Percentiles rank a stretch among this genome's conserved stretches.
Evolutionary conservation across 148 eudicot species (phyloP).

Genomic region (Cornus florida): DNA sequence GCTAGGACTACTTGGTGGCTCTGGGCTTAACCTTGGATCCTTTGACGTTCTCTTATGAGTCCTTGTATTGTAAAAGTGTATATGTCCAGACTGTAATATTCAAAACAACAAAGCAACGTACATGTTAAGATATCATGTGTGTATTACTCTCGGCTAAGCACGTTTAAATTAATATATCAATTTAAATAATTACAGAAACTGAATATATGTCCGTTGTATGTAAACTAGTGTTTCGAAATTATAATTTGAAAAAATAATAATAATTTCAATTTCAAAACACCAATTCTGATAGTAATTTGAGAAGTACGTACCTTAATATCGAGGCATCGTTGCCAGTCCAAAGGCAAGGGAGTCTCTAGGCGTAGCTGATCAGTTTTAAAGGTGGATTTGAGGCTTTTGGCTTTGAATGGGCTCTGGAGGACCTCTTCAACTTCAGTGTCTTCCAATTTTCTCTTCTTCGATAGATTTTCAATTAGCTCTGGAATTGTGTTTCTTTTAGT

Average conservation of each 20-base stretch:
- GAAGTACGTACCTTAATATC: constrained; percentile 64
- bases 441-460: constrained; percentile 67
- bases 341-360: constrained; percentile 62
- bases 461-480: constrained; percentile 29
- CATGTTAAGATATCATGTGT: constrained; percentile 8
- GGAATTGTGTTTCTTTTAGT: constrained; percentile 19
- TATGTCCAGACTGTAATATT: constrained; percentile 57
- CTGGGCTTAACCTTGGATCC: constrained; percentile 60
- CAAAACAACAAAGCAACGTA: constrained; percentile 10
- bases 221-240: too few relatives aligned
- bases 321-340: constrained; percentile 86
- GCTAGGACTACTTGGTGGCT: constrained; percentile 33
- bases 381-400: constrained; percentile 30
- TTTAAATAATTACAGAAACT: too few relatives aligned
- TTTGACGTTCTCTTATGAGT: constrained; percentile 63
- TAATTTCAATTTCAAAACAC: too few relatives aligned
- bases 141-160: too few relatives aligned
- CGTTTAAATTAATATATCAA: too few relatives aligned
- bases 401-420: constrained; percentile 25
- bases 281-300: too few relatives aligned
- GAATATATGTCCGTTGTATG: too few relatives aligned
- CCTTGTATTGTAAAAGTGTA: constrained; percentile 79
- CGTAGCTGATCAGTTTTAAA: constrained; percentile 37
- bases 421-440: constrained; percentile 25
- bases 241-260: too few relatives aligned